Percentiles rank a stretch among this genome's conserved stretches.
Evolutionary conservation across 306 rosid species (phyloP).

Genomic region (Clitoria ternatea): DNA sequence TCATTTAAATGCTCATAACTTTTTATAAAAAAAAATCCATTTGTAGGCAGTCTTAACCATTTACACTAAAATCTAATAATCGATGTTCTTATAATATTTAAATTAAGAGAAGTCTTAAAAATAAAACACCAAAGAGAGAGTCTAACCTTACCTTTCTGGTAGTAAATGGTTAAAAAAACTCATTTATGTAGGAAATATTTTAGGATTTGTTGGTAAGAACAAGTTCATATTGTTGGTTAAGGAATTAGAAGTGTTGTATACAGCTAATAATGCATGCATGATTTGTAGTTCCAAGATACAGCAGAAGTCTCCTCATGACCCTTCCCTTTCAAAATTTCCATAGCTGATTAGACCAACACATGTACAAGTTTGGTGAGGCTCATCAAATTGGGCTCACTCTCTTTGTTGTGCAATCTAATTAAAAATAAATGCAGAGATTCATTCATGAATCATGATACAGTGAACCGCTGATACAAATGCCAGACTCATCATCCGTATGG

Average conservation of each 20-base stretch:
- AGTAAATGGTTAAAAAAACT: too few species aligned
- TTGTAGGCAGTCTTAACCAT: too few species aligned
- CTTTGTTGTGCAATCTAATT: conserved; percentile 3
- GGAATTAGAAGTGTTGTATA: conserved; percentile 15
- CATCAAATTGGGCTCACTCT: conserved; percentile 9
- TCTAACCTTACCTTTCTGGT: too few species aligned
- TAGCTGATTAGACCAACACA: conserved; percentile 14
- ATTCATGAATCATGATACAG: conserved; percentile 13
- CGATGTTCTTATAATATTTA: too few species aligned
- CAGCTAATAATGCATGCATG: conserved; percentile 18
- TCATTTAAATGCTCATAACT: too few species aligned
- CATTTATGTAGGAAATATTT: too few species aligned
- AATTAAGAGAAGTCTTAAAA: too few species aligned
- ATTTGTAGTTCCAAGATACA: conserved; percentile 27
- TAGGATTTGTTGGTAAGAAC: too few species aligned
- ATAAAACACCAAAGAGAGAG: too few species aligned
- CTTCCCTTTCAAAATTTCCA: not conserved
- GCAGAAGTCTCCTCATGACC: conserved; percentile 10
- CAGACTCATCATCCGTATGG: not conserved
- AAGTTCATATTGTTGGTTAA: not conserved
- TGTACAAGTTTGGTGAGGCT: conserved; percentile 15
- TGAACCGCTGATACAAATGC: conserved; percentile 22
- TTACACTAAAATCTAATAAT: too few species aligned
- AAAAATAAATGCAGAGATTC: not conserved
- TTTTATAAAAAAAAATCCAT: too few species aligned